Conservation (phyloP, 2,329 filamentous ascomycete genomes). For the Lecanoromycetidae sp. region DNA sequence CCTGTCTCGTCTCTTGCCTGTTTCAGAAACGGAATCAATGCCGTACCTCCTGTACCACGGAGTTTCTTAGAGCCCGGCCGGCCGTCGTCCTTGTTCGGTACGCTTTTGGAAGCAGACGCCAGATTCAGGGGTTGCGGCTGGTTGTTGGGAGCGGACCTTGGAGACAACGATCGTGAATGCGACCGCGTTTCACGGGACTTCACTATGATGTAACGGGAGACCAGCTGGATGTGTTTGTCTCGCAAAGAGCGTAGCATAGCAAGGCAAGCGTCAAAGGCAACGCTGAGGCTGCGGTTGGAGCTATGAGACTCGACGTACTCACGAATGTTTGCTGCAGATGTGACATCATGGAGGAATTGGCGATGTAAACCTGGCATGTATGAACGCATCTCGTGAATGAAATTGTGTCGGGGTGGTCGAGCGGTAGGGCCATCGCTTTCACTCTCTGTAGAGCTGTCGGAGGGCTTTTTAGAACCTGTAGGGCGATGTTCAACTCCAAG, state of each 20-base stretch:
- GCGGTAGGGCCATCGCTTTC: slow-evolving; percentile 33
- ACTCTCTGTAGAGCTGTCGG: slow-evolving; percentile 34
- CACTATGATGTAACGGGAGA: slow-evolving; percentile 87
- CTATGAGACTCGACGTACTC: slow-evolving; percentile 58
- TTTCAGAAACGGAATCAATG: slow-evolving; percentile 89
- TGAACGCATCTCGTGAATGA: slow-evolving; percentile 89
- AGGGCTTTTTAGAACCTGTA: slow-evolving; percentile 56
- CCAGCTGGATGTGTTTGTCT: slow-evolving; percentile 92
- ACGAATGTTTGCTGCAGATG: slow-evolving; percentile 72
- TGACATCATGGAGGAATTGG: slow-evolving; percentile 72
- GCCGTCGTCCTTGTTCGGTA: too few relatives aligned
- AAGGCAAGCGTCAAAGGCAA: slow-evolving; percentile 85
- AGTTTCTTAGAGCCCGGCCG: too few relatives aligned
- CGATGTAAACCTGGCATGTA: slow-evolving; percentile 96
- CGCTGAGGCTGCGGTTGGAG: slow-evolving; percentile 52
- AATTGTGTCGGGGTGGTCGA: slow-evolving; percentile 59
- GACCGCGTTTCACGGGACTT: slow-evolving; percentile 66
- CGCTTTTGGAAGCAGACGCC: slow-evolving; percentile 9
- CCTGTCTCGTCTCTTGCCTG: slow-evolving; percentile 93
- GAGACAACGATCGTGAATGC: slow-evolving; percentile 48
- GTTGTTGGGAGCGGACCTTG: slow-evolving; percentile 33
- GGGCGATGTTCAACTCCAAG: slow-evolving; percentile 83
- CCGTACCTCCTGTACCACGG: slow-evolving; percentile 84
- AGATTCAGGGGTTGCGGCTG: slow-evolving; percentile 38
- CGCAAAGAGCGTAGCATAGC: slow-evolving; percentile 66